These are phyloP conservation scores for Phytophthora europaea DNA, from an alignment of 352 stramenopile genomes.

Conservation along the genomic window DNA sequence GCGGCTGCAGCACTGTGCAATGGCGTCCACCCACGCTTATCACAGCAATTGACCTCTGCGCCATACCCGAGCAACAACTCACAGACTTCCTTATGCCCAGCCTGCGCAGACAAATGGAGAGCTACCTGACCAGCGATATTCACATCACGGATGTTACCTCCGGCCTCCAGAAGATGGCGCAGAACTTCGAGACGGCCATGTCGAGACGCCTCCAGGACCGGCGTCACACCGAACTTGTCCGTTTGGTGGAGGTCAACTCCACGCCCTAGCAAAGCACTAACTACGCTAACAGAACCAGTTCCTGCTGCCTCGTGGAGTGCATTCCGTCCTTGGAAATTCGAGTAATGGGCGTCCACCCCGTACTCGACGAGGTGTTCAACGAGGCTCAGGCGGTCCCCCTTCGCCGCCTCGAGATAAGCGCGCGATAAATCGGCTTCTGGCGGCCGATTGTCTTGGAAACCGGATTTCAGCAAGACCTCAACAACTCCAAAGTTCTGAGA, in stretches of 20 bases:
- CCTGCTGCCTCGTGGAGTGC: constrained; percentile 6
- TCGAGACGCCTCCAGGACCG: constrained; percentile 5
- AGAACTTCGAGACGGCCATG: not conserved
- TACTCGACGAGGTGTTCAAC: not conserved
- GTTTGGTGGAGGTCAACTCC: not conserved
- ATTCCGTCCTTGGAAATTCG: constrained; percentile 5
- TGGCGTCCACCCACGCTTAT: constrained; percentile 22
- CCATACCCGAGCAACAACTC: not conserved
- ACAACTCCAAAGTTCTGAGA: not conserved
- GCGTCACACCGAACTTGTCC: constrained; percentile 19
- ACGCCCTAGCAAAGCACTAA: not conserved
- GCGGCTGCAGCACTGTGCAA: constrained; percentile 12
- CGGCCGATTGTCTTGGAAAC: not conserved
- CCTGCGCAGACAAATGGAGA: constrained; percentile 11
- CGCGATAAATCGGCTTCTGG: not conserved
- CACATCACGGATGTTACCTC: not conserved
- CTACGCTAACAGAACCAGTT: not conserved
- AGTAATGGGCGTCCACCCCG: not conserved
- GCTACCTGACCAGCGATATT: constrained; percentile 3
- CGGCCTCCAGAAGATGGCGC: not conserved
- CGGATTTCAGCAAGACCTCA: not conserved
- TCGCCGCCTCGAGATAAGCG: not conserved
- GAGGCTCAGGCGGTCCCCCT: not conserved
- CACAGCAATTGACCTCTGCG: not conserved
- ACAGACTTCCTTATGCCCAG: not conserved